phyloP scores from a whole-genome alignment of 2,329 filamentous ascomycete species.

The Falciphora oryzae region DNA sequence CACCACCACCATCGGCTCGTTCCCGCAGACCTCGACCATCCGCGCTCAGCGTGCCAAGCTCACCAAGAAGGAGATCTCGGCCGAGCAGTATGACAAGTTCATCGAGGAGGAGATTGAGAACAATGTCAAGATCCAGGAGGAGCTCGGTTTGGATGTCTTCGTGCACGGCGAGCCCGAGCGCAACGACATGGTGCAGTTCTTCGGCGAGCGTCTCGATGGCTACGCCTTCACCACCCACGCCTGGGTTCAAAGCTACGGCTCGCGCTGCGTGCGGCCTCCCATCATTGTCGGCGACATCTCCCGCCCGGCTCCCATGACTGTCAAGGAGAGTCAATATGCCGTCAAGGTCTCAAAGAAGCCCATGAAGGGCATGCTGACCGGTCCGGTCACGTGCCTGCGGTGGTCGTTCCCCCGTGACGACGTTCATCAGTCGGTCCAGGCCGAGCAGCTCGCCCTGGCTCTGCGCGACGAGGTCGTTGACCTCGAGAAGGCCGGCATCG shows the following conservation, averaged over 20 bases:
- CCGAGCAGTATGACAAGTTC: conserved; percentile 93
- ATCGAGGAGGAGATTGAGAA: conserved; percentile 98
- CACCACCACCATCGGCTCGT: conserved; percentile 98
- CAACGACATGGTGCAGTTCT: conserved; percentile 99
- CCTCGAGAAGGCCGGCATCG: conserved; percentile 93
- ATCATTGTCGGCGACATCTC: conserved; percentile 99
- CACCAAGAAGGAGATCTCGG: conserved; percentile 95
- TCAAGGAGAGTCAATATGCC: conserved; percentile 99
- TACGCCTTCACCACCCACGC: conserved; percentile 99
- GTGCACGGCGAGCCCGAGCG: conserved; percentile 99
- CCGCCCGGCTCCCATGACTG: conserved; percentile 93
- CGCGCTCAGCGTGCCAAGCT: conserved; percentile 95
- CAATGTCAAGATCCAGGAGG: conserved; percentile 94
- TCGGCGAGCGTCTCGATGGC: conserved; percentile 92
- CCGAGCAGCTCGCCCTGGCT: conserved; percentile 95
- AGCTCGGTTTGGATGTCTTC: conserved; percentile 93
- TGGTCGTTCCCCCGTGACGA: conserved; percentile 99
- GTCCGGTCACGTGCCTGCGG: conserved; percentile 95
- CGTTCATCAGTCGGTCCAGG: conserved; percentile 97
- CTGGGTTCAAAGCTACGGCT: conserved; percentile 97
- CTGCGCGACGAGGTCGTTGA: conserved; percentile 98
- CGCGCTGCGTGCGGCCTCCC: conserved; percentile 93
- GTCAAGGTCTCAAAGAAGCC: conserved; percentile 95
- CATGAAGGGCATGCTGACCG: conserved; percentile 99
- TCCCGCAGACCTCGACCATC: conserved; percentile 99